Evolutionary conservation across 1,284 basidiomycete genomes (phyloP).

Genomic region (Testicularia cyperi): DNA sequence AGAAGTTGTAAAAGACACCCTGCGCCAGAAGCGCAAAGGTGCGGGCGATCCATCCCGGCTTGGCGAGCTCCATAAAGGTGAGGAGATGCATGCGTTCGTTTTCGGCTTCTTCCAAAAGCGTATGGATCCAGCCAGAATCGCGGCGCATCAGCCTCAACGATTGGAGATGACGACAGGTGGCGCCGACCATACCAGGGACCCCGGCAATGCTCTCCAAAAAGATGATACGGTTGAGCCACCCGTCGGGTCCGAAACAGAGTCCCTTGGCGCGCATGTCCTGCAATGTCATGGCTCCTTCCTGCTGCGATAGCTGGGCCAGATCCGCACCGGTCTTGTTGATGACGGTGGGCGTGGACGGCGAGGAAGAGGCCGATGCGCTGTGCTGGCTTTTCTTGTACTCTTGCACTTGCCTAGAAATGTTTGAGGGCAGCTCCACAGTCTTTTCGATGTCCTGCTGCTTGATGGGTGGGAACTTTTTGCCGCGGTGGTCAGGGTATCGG

Average conservation of each 20-base stretch:
- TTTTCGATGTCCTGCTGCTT: conserved; percentile 25
- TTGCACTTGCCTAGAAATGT: conserved; percentile 16
- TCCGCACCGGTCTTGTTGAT: conserved; percentile 16
- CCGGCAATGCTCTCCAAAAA: conserved; percentile 72
- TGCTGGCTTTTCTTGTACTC: conserved; percentile 6
- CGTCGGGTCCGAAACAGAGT: conserved; percentile 46
- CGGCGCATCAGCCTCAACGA: conserved; percentile 36
- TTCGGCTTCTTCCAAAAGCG: conserved; percentile 49
- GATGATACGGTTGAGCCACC: conserved; percentile 47
- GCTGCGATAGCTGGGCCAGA: neutral
- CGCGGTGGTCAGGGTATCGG: conserved; percentile 39
- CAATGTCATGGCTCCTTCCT: conserved; percentile 33
- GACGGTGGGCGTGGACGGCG: neutral
- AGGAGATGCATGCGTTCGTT: conserved; percentile 54
- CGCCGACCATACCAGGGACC: conserved; percentile 82
- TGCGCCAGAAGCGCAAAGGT: conserved; percentile 67
- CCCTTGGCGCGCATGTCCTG: conserved; percentile 44
- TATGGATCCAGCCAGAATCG: conserved; percentile 51
- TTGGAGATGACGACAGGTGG: conserved; percentile 73
- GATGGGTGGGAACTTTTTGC: conserved; percentile 32
- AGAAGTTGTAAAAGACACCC: conserved; percentile 50
- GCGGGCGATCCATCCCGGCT: conserved; percentile 28
- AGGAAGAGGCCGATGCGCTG: too few species aligned
- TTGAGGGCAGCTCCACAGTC: conserved; percentile 25
- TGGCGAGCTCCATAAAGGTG: conserved; percentile 29